Conservation (phyloP, 176 grass and related monocot species). For the Bonia amplexicaulis region DNA sequence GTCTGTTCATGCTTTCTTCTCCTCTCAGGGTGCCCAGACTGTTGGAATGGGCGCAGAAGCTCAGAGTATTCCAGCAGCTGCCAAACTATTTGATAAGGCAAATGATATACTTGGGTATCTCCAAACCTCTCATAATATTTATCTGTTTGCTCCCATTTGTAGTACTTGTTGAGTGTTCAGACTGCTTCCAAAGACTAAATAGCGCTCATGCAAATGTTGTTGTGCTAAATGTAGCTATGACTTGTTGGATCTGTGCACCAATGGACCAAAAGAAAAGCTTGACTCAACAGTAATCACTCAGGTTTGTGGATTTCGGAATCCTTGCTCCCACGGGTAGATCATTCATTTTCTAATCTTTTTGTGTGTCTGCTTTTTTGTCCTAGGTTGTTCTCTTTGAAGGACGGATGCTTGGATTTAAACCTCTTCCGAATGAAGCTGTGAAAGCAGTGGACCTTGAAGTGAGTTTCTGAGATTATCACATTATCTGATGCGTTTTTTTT, state of each 20-base stretch:
- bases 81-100: conserved; percentile 71
- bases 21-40: conserved; percentile 62
- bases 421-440: conserved; percentile 82
- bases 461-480: conserved; percentile 19
- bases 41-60: conserved; percentile 88
- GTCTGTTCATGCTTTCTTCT: not conserved
- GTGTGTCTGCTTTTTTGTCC: conserved; percentile 29
- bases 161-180: not conserved
- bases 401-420: conserved; percentile 99
- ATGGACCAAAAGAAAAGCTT: conserved; percentile 93
- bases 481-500: conserved; percentile 15
- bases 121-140: not conserved
- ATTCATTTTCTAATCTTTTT: no score
- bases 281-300: conserved; percentile 96
- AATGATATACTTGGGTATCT: conserved; percentile 85
- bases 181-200: not conserved
- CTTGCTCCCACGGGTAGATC: no score
- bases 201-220: not conserved
- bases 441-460: conserved; percentile 82
- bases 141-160: not conserved
- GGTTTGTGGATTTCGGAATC: conserved; percentile 47
- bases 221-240: conserved; percentile 53
- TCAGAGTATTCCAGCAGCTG: conserved; percentile 55
- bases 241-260: conserved; percentile 80
- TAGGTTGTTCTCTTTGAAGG: conserved; percentile 98